These are phyloP conservation scores for Candida boleticola DNA, from an alignment of 805 yeast genomes.

Conservation along the genomic window DNA sequence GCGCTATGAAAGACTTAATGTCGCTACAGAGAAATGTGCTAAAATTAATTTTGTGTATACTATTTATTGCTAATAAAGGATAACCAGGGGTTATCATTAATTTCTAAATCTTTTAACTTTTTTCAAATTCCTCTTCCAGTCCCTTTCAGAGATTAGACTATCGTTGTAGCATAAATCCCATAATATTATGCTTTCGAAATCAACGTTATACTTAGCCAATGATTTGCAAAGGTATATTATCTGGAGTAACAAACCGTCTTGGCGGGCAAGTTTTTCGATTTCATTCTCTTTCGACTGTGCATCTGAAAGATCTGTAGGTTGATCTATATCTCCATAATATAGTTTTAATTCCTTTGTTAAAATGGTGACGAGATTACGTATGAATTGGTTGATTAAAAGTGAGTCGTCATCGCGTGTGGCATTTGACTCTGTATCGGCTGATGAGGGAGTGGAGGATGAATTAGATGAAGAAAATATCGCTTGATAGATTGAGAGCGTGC, in stretches of 20 bases:
- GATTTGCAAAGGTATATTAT: constrained; percentile 87
- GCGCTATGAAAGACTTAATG: background rate
- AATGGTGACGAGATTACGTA: constrained; percentile 25
- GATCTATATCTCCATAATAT: constrained; percentile 21
- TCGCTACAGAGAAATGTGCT: background rate
- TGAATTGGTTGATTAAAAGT: constrained; percentile 25
- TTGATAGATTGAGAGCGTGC: constrained; percentile 63
- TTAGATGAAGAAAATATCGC: constrained; percentile 47
- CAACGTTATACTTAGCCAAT: constrained; percentile 66
- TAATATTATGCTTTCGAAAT: constrained; percentile 58
- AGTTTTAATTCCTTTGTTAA: constrained; percentile 19
- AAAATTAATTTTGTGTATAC: background rate
- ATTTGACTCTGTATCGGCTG: constrained; percentile 10
- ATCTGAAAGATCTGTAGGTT: background rate
- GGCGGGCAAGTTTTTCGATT: constrained; percentile 38
- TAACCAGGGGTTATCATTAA: too few relatives aligned
- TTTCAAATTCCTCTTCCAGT: constrained; percentile 33
- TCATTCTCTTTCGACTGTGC: constrained; percentile 17
- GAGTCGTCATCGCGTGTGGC: constrained; percentile 16
- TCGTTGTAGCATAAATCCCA: constrained; percentile 32
- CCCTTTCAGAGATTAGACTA: constrained; percentile 26
- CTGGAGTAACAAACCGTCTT: constrained; percentile 75
- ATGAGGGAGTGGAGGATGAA: background rate
- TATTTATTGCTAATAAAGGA: too few relatives aligned
- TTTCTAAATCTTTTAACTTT: constrained; percentile 32